These are phyloP conservation scores for Fusarium sp. DNA, from an alignment of 2,329 filamentous ascomycete species.

Conservation along the genomic window DNA sequence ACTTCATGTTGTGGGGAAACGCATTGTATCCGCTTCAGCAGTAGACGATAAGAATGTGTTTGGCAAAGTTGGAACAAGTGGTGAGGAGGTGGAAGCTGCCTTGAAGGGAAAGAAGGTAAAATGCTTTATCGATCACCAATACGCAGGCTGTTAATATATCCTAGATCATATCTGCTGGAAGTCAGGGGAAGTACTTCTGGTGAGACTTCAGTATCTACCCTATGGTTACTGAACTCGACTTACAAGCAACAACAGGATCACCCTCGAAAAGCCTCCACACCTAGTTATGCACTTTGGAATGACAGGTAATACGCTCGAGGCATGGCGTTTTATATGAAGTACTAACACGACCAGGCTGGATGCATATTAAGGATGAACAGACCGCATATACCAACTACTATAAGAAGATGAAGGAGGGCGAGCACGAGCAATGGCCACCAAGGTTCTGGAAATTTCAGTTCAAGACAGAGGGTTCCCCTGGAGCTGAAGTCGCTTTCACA, in stretches of 20 bases:
- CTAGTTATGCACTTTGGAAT: conserved; percentile 89
- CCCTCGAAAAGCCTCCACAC: conserved; percentile 81
- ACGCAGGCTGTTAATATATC: not conserved
- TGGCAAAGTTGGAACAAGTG: conserved; percentile 88
- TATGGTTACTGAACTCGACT: not conserved
- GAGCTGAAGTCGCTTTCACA: conserved; percentile 78
- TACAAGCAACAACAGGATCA: conserved; percentile 51
- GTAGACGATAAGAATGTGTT: conserved; percentile 87
- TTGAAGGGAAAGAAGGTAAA: conserved; percentile 76
- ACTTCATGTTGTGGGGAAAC: conserved; percentile 85
- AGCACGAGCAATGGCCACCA: conserved; percentile 81
- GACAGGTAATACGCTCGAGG: conserved; percentile 58
- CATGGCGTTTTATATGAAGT: not conserved
- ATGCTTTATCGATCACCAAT: not conserved
- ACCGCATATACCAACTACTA: conserved; percentile 87
- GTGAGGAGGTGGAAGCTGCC: conserved; percentile 76
- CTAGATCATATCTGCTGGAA: conserved; percentile 72
- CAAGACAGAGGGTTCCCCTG: conserved; percentile 66
- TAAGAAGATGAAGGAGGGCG: conserved; percentile 71
- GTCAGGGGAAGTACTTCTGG: conserved; percentile 98
- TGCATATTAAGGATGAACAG: conserved; percentile 83
- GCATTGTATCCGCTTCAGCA: conserved; percentile 74
- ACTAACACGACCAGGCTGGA: conserved; percentile 69
- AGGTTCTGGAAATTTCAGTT: conserved; percentile 89
- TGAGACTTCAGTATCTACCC: conserved; percentile 44